Base-by-base conservation (phyloP, 768 basidiomycete genomes). In the Naematelia aurantialba region DNA sequence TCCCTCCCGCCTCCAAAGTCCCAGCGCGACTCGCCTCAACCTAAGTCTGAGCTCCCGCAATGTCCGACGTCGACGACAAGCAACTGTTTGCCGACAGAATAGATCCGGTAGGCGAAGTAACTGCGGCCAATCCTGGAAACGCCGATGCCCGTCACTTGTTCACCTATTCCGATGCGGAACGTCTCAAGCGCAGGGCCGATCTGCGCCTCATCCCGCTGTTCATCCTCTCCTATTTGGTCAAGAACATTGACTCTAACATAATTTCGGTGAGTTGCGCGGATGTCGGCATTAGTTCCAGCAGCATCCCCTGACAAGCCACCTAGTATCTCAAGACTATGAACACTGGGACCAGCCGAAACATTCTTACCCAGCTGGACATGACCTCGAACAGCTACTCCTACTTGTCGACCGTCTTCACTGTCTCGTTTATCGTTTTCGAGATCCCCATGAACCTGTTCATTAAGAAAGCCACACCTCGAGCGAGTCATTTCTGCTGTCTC, bases 361-460 rank as follows among this genome's bases (percentile, higher is more conserved):
- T 73, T 48, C 52, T 68, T 34, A 66, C 46, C 14, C 44, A 59
- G 26, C 61, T 73, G 12, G 21, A 63, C 46, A 73, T 73, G 52
- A 65, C 64, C 25, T 51, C 48, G 12, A 55, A 73, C 52, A 45
- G 70, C 27, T 73, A 61, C 39, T 55, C 58, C 29, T 68, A 56
- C 45, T 27, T 55, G 0, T 44, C 58, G 4, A 70, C 71, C 3
- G 54, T 58, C 50, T 70, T 56, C 61, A 65, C 60, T 14, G 59
- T 70, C 52, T 55, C 58, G 22, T 68, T 65, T 61, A 59, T 66
- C 25, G 24, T 73, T 1, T 44, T 56, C 11, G 71, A 70, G 53
- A 55, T 73, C 5, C 70, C 68, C 1, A 62, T 60, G 1, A 70
- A 70, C 30, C 25, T 70, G 8, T 47, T 67, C 25, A 62, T 70